Evolutionary conservation across 164 flowering plant genomes (phyloP).

Genomic region (Echeveria elegans): DNA sequence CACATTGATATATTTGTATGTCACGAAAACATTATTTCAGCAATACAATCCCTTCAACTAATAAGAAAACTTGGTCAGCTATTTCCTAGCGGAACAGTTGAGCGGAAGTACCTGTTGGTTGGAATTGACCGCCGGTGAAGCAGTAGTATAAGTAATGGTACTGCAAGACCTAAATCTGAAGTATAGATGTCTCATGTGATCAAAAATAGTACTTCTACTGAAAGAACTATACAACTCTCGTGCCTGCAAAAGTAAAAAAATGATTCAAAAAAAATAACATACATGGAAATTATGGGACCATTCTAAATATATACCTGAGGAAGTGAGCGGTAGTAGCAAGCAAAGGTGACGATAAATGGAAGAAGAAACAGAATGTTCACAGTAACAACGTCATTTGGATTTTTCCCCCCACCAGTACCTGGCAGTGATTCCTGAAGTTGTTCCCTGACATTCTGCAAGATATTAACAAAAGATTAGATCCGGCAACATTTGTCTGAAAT

Average conservation of each 20-base stretch:
- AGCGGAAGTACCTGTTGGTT: slow-evolving; percentile 40
- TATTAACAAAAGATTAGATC: slow-evolving; percentile 13
- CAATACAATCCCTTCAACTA: not conserved
- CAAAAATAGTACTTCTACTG: slow-evolving; percentile 44
- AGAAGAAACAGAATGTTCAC: slow-evolving; percentile 62
- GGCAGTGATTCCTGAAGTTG: slow-evolving; percentile 76
- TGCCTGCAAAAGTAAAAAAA: slow-evolving; percentile 28
- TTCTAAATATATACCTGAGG: slow-evolving; percentile 43
- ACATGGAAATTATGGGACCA: not conserved
- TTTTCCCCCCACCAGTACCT: slow-evolving; percentile 87
- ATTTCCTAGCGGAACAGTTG: not conserved
- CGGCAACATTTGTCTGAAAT: not conserved
- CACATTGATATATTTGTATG: not conserved
- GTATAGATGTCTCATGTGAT: slow-evolving; percentile 53
- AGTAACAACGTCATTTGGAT: slow-evolving; percentile 49
- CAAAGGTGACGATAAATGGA: slow-evolving; percentile 43
- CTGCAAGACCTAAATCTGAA: slow-evolving; percentile 50
- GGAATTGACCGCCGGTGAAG: slow-evolving; percentile 37
- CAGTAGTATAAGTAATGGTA: slow-evolving; percentile 39
- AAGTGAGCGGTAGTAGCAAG: slow-evolving; percentile 51
- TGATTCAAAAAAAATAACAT: not conserved
- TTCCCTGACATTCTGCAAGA: slow-evolving; percentile 67
- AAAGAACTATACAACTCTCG: slow-evolving; percentile 26
- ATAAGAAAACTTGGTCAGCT: not conserved
- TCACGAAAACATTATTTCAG: not conserved